Percentiles rank a stretch among this genome's conserved stretches.
Conservation (phyloP, 2,329 filamentous ascomycete species). For the Alternaria sp. region DNA sequence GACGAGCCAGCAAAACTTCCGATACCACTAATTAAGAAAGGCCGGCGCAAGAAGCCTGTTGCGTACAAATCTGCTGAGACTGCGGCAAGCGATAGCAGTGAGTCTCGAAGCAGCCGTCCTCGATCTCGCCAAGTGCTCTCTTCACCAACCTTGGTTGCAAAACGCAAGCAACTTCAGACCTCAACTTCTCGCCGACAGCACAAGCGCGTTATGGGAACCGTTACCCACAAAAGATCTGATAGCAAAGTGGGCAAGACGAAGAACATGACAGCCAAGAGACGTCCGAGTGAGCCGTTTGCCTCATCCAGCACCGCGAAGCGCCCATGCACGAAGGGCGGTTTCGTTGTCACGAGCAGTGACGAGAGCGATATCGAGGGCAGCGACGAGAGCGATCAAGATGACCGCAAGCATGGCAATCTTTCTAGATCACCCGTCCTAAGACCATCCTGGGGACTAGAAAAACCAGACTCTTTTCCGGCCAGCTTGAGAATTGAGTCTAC, state of each 20-base stretch:
- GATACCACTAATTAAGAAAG: not conserved
- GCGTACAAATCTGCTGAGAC: not conserved
- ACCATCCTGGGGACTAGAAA: not conserved
- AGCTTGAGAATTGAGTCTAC: not conserved
- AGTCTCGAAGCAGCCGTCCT: not conserved
- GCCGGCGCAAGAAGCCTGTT: not conserved
- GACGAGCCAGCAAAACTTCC: not conserved
- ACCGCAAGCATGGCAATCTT: not conserved
- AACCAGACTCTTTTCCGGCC: not conserved
- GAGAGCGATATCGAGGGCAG: constrained; percentile 4
- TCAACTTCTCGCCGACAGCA: not conserved
- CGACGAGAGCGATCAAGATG: not conserved
- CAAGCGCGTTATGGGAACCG: not conserved
- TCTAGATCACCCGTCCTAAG: not conserved
- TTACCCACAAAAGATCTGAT: not conserved
- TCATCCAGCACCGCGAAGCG: not conserved
- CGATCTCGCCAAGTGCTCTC: not conserved
- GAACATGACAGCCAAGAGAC: not conserved
- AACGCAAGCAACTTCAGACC: not conserved
- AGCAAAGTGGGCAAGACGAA: too few relatives aligned
- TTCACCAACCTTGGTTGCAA: not conserved
- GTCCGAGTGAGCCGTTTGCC: not conserved
- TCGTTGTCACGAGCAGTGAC: constrained; percentile 13
- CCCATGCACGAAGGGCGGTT: constrained; percentile 12
- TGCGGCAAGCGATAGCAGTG: not conserved